phyloP scores from a whole-genome alignment of 352 stramenopile species.

The Pythium rhizo-oryzae region DNA sequence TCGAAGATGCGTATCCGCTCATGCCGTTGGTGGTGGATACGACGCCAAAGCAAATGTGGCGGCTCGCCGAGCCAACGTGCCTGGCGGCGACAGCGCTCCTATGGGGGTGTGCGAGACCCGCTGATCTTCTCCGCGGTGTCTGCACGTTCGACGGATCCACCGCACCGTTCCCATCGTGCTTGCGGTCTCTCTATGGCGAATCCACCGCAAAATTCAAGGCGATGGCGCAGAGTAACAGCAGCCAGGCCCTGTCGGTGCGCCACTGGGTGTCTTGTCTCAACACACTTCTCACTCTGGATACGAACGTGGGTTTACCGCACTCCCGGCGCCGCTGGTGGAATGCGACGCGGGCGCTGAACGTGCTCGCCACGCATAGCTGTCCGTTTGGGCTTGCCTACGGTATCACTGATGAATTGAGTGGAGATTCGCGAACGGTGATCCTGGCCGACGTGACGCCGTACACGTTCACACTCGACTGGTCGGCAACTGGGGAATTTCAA shows the following conservation, averaged over 20 bases:
- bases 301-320: neutral
- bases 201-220: neutral
- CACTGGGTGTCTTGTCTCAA: neutral
- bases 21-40: no score
- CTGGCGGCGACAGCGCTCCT: neutral
- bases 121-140: neutral
- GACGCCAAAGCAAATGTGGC: no score
- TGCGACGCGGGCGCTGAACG: neutral
- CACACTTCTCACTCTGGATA: neutral
- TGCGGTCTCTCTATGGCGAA: neutral
- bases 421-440: neutral
- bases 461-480: neutral
- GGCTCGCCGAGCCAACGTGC: neutral
- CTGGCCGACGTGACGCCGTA: neutral
- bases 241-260: no score
- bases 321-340: neutral
- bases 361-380: neutral
- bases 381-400: neutral
- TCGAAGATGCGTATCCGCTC: neutral
- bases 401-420: neutral
- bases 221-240: no score
- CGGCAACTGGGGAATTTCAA: neutral
- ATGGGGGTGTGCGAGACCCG: neutral
- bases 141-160: slow-evolving; percentile 10
- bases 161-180: slow-evolving; percentile 1